These are phyloP conservation scores for Cytospora chrysosperma DNA, from an alignment of 2,329 filamentous ascomycete genomes.

Conservation along the genomic window DNA sequence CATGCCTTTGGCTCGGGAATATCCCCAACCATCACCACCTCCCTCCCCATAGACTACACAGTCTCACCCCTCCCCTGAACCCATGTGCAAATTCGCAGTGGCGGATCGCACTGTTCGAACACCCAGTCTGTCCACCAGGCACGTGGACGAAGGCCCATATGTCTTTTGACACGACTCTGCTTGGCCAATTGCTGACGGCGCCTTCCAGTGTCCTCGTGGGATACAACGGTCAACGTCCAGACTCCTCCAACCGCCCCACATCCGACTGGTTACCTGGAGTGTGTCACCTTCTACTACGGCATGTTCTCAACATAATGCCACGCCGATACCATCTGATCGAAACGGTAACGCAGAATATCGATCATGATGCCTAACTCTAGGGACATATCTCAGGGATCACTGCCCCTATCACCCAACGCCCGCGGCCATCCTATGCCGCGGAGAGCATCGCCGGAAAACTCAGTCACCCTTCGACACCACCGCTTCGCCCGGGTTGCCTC, in stretches of 20 bases:
- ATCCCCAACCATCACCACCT: background rate
- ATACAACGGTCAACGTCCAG: background rate
- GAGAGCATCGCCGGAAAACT: slow-evolving; percentile 44
- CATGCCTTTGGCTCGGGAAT: background rate
- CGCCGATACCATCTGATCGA: slow-evolving; percentile 1
- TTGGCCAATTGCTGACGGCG: background rate
- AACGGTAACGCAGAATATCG: slow-evolving; percentile 12
- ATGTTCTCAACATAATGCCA: slow-evolving; percentile 24
- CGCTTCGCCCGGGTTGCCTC: slow-evolving; percentile 44
- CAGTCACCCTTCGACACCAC: slow-evolving; percentile 49
- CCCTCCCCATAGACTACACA: background rate
- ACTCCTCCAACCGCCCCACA: background rate
- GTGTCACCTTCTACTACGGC: background rate
- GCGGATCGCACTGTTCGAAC: background rate
- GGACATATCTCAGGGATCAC: slow-evolving; percentile 28
- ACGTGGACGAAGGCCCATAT: background rate
- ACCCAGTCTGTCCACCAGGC: background rate
- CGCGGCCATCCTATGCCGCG: slow-evolving; percentile 45
- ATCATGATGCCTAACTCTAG: slow-evolving; percentile 34
- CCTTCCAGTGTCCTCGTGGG: background rate
- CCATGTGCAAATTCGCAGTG: background rate
- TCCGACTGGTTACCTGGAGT: background rate
- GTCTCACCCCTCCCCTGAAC: background rate
- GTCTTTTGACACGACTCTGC: background rate
- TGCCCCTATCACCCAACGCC: slow-evolving; percentile 25